Evolutionary conservation across 2,329 filamentous ascomycete species (phyloP).

Genomic region (Trichophaea hybrida): DNA sequence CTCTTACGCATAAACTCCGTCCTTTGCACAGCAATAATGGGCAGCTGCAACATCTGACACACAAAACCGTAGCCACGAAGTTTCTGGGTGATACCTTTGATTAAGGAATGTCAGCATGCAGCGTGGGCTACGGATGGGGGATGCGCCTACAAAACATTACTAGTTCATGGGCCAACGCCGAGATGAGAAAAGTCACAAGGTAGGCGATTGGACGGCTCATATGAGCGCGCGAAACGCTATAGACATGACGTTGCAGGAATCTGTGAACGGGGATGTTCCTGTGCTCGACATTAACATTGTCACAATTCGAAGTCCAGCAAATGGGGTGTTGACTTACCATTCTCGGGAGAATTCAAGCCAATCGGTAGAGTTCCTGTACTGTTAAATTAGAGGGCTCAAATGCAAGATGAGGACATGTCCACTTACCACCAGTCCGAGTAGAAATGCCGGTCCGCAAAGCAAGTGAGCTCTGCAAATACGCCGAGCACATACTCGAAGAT

Average conservation of each 20-base stretch:
- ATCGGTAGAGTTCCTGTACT: not conserved
- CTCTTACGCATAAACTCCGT: conserved; percentile 60
- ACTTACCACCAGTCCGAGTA: conserved; percentile 52
- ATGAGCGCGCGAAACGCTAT: conserved; percentile 62
- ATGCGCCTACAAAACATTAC: conserved; percentile 65
- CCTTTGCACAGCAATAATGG: conserved; percentile 82
- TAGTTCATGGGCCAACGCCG: conserved; percentile 77
- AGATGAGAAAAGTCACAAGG: conserved; percentile 80
- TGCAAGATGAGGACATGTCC: not conserved
- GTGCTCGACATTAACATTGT: conserved; percentile 40
- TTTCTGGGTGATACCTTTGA: conserved; percentile 67
- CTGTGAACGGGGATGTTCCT: conserved; percentile 95
- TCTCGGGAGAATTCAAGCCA: conserved; percentile 87
- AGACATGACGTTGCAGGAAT: conserved; percentile 89
- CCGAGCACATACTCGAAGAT: conserved; percentile 96
- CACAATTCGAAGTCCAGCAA: conserved; percentile 63
- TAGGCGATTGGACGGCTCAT: conserved; percentile 68
- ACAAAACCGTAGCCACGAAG: conserved; percentile 84
- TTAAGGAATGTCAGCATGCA: too few species aligned
- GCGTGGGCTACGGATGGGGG: too few species aligned
- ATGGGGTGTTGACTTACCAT: conserved; percentile 57
- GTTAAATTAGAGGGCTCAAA: not conserved
- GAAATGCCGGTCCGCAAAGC: conserved; percentile 87
- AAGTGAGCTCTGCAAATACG: conserved; percentile 84
- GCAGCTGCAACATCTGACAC: conserved; percentile 92